Evolutionary conservation across 306 rosid species (phyloP).

Genomic region (Herpetospermum pedunculosum): DNA sequence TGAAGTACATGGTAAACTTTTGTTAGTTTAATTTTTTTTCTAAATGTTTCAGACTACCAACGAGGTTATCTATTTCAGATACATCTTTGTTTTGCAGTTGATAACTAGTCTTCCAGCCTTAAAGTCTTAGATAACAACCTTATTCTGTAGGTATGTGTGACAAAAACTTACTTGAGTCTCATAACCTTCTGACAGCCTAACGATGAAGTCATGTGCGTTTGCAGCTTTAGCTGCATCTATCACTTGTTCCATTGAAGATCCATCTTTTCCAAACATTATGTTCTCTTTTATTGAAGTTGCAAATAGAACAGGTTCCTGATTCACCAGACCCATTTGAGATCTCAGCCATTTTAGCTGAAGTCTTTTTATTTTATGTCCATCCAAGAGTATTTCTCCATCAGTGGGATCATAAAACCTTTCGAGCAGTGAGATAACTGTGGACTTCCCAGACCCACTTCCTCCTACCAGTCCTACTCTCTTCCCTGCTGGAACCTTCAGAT

Average conservation of each 20-base stretch:
- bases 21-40: background rate
- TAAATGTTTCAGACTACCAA: background rate
- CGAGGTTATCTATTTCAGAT: background rate
- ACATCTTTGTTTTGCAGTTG: background rate
- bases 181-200: slow-evolving; percentile 64
- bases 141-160: background rate
- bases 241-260: slow-evolving; percentile 67
- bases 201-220: slow-evolving; percentile 82
- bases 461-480: slow-evolving; percentile 72
- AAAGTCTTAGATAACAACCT: background rate
- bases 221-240: slow-evolving; percentile 68
- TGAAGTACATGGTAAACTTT: background rate
- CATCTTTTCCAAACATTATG: slow-evolving; percentile 80
- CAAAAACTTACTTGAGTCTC: slow-evolving; percentile 69
- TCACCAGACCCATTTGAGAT: slow-evolving; percentile 74
- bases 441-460: slow-evolving; percentile 87
- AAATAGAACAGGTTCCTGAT: slow-evolving; percentile 87
- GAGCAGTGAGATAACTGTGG: slow-evolving; percentile 65
- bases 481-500: slow-evolving; percentile 64
- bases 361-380: slow-evolving; percentile 54
- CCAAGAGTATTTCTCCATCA: slow-evolving; percentile 71
- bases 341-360: slow-evolving; percentile 82
- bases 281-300: slow-evolving; percentile 80
- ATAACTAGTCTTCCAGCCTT: background rate
- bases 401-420: slow-evolving; percentile 83